Percentiles rank a stretch among this genome's conserved stretches.
Conservation (phyloP, 139 green algal genomes). For the Gonium pectorale region DNA sequence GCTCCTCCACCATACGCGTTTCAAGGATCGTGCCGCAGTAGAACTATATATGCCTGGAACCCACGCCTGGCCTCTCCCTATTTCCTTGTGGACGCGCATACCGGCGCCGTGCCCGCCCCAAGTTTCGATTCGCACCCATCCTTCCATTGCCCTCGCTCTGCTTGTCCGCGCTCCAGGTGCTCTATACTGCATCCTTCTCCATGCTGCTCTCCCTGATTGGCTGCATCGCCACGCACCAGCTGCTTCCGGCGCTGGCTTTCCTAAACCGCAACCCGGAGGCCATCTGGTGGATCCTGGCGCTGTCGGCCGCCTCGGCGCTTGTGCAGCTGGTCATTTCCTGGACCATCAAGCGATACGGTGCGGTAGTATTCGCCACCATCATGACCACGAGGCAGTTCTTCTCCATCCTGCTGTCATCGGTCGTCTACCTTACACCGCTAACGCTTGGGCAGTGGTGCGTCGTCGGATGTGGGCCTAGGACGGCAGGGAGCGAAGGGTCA, state of each 20-base stretch:
- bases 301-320: constrained; percentile 70
- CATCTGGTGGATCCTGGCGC: constrained; percentile 70
- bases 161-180: constrained; percentile 32
- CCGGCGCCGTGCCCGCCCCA: too few relatives aligned
- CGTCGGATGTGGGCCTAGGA: not conserved
- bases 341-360: constrained; percentile 92
- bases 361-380: constrained; percentile 92
- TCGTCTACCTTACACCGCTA: constrained; percentile 86
- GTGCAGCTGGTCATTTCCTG: constrained; percentile 78
- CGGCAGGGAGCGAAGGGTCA: not conserved
- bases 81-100: too few relatives aligned
- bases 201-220: constrained; percentile 48
- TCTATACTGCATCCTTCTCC: constrained; percentile 58
- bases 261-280: constrained; percentile 71
- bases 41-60: too few relatives aligned
- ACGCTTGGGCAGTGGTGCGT: constrained; percentile 75
- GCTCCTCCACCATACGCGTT: too few relatives aligned
- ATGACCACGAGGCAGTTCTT: constrained; percentile 95
- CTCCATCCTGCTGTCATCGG: constrained; percentile 87
- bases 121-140: too few relatives aligned
- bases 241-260: constrained; percentile 26
- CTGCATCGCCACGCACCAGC: constrained; percentile 42
- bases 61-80: too few relatives aligned
- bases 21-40: too few relatives aligned
- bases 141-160: too few relatives aligned